Conservation (phyloP, 2,329 filamentous ascomycete genomes). For the Aspergillus neoniger region DNA sequence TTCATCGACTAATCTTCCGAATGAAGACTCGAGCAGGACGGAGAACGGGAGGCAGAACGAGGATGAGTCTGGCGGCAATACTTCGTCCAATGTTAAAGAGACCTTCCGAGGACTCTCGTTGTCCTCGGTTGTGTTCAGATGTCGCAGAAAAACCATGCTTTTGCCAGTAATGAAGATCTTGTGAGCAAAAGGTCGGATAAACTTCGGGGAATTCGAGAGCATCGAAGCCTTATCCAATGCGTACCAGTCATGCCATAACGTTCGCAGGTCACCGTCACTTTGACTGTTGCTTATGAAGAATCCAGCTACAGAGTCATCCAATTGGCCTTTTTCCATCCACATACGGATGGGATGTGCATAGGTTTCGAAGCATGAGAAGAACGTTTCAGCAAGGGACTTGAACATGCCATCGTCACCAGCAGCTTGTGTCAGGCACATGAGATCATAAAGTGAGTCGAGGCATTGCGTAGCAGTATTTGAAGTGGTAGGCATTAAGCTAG, state of each 20-base stretch:
- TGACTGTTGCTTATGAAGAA: slow-evolving; percentile 73
- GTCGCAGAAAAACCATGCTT: slow-evolving; percentile 79
- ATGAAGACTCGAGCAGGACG: slow-evolving; percentile 70
- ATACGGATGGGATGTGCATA: slow-evolving; percentile 77
- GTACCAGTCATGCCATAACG: slow-evolving; percentile 77
- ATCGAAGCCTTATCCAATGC: slow-evolving; percentile 61
- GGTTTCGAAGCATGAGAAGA: slow-evolving; percentile 78
- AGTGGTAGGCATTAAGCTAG: slow-evolving; percentile 52
- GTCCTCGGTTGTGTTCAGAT: slow-evolving; percentile 56
- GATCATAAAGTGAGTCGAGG: slow-evolving; percentile 75
- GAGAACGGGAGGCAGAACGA: slow-evolving; percentile 48
- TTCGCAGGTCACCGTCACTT: slow-evolving; percentile 58
- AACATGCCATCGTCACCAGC: slow-evolving; percentile 65
- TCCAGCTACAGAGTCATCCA: slow-evolving; percentile 63
- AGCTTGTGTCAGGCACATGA: slow-evolving; percentile 69
- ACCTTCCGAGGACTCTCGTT: slow-evolving; percentile 38
- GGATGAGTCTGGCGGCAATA: slow-evolving; percentile 42
- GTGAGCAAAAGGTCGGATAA: slow-evolving; percentile 67
- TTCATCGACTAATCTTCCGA: slow-evolving; percentile 74
- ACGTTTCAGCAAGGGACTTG: slow-evolving; percentile 65
- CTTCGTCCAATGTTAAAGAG: slow-evolving; percentile 33
- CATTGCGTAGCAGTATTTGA: slow-evolving; percentile 65
- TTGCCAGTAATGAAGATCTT: slow-evolving; percentile 88
- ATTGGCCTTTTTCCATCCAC: slow-evolving; percentile 81
- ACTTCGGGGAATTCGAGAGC: slow-evolving; percentile 68